Evolutionary conservation across 169 alveolate genomes (phyloP), one percentile per base, ranked within the genome.

Genomic region (Eimeria necatrix): DNA sequence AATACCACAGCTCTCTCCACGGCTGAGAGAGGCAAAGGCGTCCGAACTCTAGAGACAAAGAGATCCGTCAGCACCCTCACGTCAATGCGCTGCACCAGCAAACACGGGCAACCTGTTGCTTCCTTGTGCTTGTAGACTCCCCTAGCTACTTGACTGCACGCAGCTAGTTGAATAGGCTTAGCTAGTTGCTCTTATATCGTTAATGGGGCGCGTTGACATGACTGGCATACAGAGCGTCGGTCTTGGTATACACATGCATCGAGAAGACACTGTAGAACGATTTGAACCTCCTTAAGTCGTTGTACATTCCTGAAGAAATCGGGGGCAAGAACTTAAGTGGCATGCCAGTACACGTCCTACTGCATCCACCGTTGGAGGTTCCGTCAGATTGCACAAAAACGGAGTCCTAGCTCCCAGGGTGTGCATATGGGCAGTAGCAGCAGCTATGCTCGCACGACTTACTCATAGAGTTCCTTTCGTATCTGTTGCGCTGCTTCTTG

Each of bases 161-260:
- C 74, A 14, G 86, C 86, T 76, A 18, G 32, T 81, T 24, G 7
- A 51, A 46, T 81, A 51, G 49, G 10, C 49, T 49, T 51, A 26
- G 16, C 71, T 81, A 53, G 73, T 26, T 32, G 64, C 80, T 16
- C 51, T 6, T 22, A 49, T 24, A 32, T 32, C 20, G 68, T 61
- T 18, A 78, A 10, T 46, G 64, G 68, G 64, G 61, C n/a, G 56
- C 24, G 26, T 51, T 4, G 56, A 24, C 52, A 24, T 5, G 0
- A 0, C 46, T 52, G 91, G 46, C 91, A 32, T 46, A 85, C 92
- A 41, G 92, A 4, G 49, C 92, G 92, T 51, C 64, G 61, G 80
- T 85, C 92, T 8, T 85, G 92, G 61, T 85, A 85, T 59, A 85
- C 61, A n/a, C 92, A 85, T 59, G 92, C 92, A 41, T 85, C 92